Conservation (phyloP, 352 stramenopile genomes). For the Globisporangium cylindrosporum region DNA sequence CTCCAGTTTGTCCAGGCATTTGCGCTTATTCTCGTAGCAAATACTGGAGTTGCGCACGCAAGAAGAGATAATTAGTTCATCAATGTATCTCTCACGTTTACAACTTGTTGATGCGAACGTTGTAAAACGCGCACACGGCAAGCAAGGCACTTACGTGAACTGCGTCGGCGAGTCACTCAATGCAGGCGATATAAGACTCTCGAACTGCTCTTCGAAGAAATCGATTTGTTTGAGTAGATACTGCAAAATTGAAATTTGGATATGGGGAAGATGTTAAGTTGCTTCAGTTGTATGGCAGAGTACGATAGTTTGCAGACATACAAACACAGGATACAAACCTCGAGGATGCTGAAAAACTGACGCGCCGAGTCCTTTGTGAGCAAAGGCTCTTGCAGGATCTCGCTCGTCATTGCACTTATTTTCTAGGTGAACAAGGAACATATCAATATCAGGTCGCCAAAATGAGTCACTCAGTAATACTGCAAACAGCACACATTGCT, state of each 20-base stretch:
- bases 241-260: constrained; percentile 21
- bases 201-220: constrained; percentile 64
- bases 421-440: constrained; percentile 33
- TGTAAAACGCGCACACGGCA: not conserved
- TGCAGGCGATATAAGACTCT: constrained; percentile 33
- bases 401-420: constrained; percentile 44
- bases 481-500: not conserved
- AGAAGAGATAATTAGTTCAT: not conserved
- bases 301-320: not conserved
- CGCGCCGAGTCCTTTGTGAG: constrained; percentile 50
- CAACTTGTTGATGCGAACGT: not conserved
- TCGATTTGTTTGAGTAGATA: constrained; percentile 57
- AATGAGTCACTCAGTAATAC: not conserved
- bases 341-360: constrained; percentile 64
- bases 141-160: constrained; percentile 43
- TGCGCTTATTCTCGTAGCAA: constrained; percentile 74
- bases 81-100: not conserved
- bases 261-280: not conserved
- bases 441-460: not conserved
- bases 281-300: not conserved
- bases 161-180: constrained; percentile 59
- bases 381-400: constrained; percentile 68
- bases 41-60: constrained; percentile 35
- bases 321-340: constrained; percentile 30
- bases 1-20: constrained; percentile 66